Conservation (phyloP, 2,329 filamentous ascomycete species). For the Shiraia sp. region DNA sequence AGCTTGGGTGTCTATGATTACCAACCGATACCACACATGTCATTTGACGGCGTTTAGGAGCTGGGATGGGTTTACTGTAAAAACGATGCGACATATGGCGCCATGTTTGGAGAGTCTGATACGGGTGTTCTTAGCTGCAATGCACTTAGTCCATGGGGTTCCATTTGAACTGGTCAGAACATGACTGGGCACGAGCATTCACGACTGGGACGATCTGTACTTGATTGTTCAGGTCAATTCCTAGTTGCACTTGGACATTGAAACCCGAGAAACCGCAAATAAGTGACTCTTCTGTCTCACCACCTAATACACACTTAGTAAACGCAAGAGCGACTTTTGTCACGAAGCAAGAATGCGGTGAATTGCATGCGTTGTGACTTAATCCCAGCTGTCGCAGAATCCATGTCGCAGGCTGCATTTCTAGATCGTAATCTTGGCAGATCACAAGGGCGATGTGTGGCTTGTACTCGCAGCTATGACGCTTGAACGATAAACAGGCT, state of each 20-base stretch:
- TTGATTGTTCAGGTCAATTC: not conserved
- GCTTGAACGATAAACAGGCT: slow-evolving; percentile 6
- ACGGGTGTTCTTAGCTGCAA: slow-evolving; percentile 2
- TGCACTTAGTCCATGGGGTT: not conserved
- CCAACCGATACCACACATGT: slow-evolving; percentile 40
- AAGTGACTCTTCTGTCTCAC: not conserved
- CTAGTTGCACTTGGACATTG: not conserved
- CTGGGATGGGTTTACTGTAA: slow-evolving; percentile 28
- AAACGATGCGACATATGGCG: slow-evolving; percentile 30
- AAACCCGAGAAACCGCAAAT: not conserved
- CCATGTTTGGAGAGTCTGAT: slow-evolving; percentile 15
- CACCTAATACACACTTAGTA: too few species aligned
- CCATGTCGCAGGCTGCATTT: slow-evolving; percentile 4
- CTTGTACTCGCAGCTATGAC: slow-evolving; percentile 10
- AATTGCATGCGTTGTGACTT: too few species aligned
- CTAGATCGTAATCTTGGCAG: slow-evolving; percentile 7
- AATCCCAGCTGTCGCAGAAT: too few species aligned
- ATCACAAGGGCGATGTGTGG: slow-evolving; percentile 11
- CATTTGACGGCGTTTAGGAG: slow-evolving; percentile 39
- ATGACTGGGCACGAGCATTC: not conserved
- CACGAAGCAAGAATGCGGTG: too few species aligned
- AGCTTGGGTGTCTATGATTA: slow-evolving; percentile 25
- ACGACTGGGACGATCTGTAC: too few species aligned
- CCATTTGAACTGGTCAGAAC: not conserved
- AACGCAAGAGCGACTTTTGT: too few species aligned